phyloP scores from a whole-genome alignment of 208 protist genomes.

The Acanthamoeba quina region DNA sequence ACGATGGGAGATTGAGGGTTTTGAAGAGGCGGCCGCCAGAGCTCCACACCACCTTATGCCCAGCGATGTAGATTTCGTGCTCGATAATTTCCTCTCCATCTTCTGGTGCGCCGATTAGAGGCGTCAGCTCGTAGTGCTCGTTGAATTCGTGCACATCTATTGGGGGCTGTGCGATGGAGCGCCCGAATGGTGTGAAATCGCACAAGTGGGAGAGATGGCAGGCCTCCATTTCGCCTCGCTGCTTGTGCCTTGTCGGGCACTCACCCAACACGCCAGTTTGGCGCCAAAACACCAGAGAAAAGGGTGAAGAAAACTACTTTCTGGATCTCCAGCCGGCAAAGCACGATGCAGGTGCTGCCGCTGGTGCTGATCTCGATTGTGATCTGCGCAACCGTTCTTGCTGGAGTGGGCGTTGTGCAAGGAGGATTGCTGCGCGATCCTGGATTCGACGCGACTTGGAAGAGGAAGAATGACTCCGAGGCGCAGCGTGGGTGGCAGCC shows the following conservation, averaged over 20 bases:
- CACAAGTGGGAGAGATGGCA: constrained; percentile 10
- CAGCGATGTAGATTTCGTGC: constrained; percentile 18
- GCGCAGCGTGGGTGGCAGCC: not conserved
- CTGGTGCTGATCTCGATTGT: not conserved
- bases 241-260: not conserved
- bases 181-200: constrained; percentile 38
- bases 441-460: constrained; percentile 31
- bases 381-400: not conserved
- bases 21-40: constrained; percentile 35
- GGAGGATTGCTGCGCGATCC: not conserved
- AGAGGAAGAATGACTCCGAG: not conserved
- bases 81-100: not conserved
- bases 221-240: not conserved
- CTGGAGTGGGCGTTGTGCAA: not conserved
- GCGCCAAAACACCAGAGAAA: not conserved
- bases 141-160: not conserved
- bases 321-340: not conserved
- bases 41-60: constrained; percentile 26
- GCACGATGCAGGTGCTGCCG: not conserved
- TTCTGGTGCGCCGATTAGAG: not conserved
- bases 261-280: not conserved
- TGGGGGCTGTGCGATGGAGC: not conserved
- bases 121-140: not conserved
- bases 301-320: not conserved
- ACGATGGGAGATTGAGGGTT: constrained; percentile 9